Conservation (phyloP, 2,329 filamentous ascomycete genomes). For the Ophiosphaerella narmari region DNA sequence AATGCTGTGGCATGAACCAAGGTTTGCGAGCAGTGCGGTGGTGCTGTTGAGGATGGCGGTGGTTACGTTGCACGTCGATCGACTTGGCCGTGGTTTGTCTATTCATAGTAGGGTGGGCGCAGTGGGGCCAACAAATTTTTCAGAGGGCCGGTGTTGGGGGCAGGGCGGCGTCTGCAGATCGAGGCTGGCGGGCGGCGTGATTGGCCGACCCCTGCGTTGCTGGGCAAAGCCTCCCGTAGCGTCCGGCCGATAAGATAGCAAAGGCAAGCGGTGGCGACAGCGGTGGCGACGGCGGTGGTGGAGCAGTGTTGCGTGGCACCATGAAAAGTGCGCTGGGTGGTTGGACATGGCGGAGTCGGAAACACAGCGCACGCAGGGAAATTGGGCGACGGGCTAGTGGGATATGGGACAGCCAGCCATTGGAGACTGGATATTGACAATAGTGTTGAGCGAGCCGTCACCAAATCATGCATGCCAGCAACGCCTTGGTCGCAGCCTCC, state of each 20-base stretch:
- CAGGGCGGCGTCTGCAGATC: background rate
- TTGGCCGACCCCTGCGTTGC: slow-evolving; percentile 13
- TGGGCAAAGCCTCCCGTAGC: slow-evolving; percentile 17
- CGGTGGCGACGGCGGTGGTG: slow-evolving; percentile 8
- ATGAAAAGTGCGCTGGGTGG: background rate
- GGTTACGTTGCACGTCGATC: too few species aligned
- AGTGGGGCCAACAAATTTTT: background rate
- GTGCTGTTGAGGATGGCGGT: too few species aligned
- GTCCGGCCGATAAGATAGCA: slow-evolving; percentile 5
- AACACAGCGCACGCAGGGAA: background rate
- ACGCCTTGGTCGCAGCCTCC: slow-evolving; percentile 1
- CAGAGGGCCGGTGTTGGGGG: background rate
- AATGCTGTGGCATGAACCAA: too few species aligned
- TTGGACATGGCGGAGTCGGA: background rate
- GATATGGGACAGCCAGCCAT: background rate
- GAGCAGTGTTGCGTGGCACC: slow-evolving; percentile 22
- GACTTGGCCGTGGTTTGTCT: too few species aligned
- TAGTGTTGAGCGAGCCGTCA: too few species aligned
- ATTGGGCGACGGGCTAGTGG: background rate
- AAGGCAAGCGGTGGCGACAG: slow-evolving; percentile 9
- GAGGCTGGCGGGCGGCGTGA: slow-evolving; percentile 1
- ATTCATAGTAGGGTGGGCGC: background rate
- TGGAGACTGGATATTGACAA: too few species aligned
- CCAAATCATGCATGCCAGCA: background rate
- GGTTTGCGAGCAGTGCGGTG: too few species aligned